Evolutionary conservation across 2,329 filamentous ascomycete species (phyloP), one percentile per base, ranked within the genome.

Genomic region (Talaromyces sp.): DNA sequence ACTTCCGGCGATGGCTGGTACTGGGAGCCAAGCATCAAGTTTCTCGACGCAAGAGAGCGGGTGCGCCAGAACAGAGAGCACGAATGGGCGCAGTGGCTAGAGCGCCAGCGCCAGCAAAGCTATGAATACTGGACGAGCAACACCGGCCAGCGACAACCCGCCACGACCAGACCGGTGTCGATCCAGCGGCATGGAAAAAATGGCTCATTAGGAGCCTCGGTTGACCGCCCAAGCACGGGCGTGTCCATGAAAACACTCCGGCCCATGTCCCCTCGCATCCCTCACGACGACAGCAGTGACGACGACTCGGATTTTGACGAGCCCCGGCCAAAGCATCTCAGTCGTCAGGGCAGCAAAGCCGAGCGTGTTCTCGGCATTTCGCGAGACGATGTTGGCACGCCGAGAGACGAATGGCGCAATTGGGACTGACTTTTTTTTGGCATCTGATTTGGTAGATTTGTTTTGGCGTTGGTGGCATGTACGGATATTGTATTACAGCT

Each of bases 1-100:
- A 96, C 92, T 1, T 90, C 86, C 0, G 93, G 93, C 36, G 91
- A 99, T 73, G 95, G 95, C 25, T 99, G 93, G 93, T 83, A 82
- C 52, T 99, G 95, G 95, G 92, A 97, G 69, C 85, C 93, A 0
- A 96, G 87, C 70, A 82, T 85, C 0, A 86, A 85, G 66, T 99
- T 95, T 90, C 65, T 90, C 2, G 86, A 88, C 39, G 89, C 88
- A 10, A 71, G 73, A 57, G 73, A 77, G 9, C 65, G 67, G 4
- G 61, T 74, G 30, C 71, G 74, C 15, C 58, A 66, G 19, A 65
- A 63, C 32, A 67, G 71, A 17, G 75, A 75, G 47, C 70, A 70
- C 32, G 71, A 72, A 36, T 62, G 66, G 28, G 65, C 62, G 10
- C 64, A 70, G 4, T 68, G 75, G 57, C 68, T 73, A 58, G 68